Conservation (phyloP, 306 rosid genomes). For the Medicago ruthenica region DNA sequence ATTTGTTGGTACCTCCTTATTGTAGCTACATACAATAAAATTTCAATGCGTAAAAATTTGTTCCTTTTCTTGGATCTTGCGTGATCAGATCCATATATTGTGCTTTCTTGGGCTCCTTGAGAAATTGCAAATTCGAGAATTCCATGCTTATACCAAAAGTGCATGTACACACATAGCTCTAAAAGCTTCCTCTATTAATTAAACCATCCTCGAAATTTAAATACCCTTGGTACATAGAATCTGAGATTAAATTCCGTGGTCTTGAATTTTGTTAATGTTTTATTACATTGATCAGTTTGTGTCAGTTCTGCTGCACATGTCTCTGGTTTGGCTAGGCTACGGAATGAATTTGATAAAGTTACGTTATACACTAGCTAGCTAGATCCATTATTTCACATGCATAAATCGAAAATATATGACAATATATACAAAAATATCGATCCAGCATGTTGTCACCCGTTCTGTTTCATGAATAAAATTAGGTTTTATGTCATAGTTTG, state of each 20-base stretch:
- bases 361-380: conserved; percentile 18
- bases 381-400: conserved; percentile 39
- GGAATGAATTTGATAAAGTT: not conserved
- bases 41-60: conserved; percentile 46
- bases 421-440: conserved; percentile 17
- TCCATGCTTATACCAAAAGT: conserved; percentile 41
- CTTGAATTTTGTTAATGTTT: conserved; percentile 50
- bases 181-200: conserved; percentile 28
- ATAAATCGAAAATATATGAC: not conserved
- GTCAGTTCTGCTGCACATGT: conserved; percentile 50
- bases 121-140: conserved; percentile 39
- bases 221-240: conserved; percentile 29
- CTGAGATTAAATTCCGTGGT: conserved; percentile 21
- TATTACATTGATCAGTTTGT: conserved; percentile 34
- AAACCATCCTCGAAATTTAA: conserved; percentile 16
- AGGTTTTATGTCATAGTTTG: conserved; percentile 8
- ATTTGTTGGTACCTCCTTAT: conserved; percentile 33
- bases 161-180: conserved; percentile 38
- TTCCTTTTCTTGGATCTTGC: conserved; percentile 47
- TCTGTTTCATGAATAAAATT: conserved; percentile 18
- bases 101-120: conserved; percentile 46
- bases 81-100: conserved; percentile 32
- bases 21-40: too few relatives aligned
- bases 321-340: not conserved
- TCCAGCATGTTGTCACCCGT: not conserved